Evolutionary conservation across 805 yeast genomes (phyloP), one percentile per base, ranked within the genome.

Genomic region (Kodamaea neixiangensis): DNA sequence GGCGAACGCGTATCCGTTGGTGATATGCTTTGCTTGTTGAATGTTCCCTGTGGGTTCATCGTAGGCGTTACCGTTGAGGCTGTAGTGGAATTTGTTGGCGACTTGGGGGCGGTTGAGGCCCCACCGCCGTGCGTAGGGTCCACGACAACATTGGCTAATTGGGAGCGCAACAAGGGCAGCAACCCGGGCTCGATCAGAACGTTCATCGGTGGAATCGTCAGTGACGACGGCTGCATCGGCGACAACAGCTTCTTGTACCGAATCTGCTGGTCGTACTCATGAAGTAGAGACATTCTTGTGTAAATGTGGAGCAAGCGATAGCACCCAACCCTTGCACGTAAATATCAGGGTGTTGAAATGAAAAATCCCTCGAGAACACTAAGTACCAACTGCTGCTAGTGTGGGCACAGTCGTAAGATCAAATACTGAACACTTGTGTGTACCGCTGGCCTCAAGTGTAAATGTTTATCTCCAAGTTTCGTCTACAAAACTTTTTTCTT

Each of bases 191-290:
- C 41, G 4, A 37, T 37, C 7, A 13, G 21, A 11, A 13, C 19
- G 15, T 37, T 15, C 19, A 37, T 17, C 3, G 41, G 41, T 14
- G 41, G 41, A 17, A 37, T 37, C 5, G 19, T 37, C 41, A 37
- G 41, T 19, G 41, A 37, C 5, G 41, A 37, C 5, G 41, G 41
- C 21, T 15, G 41, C 41, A 37, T 47, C n/a, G 49, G 49, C 40
- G 49, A 47, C 38, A 39, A 31, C 49, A 47, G 51, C 25, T 44
- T 42, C 34, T 25, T 25, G 22, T 41, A 48, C 34, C 34, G 25
- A 7, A 37, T 41, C 44, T 41, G 51, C 29, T 43, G 44, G 35
- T 48, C 51, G 21, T 48, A 48, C 34, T 48, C 51, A 43, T 48
- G 51, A 19, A 48, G 35, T 18, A 48, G 44, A 31, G 47, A 43